A percentile compares a stretch with the other conserved stretches of the same genome.
phyloP scores from a whole-genome alignment of 768 basidiomycete species.

The Coprinopsis sp. region DNA sequence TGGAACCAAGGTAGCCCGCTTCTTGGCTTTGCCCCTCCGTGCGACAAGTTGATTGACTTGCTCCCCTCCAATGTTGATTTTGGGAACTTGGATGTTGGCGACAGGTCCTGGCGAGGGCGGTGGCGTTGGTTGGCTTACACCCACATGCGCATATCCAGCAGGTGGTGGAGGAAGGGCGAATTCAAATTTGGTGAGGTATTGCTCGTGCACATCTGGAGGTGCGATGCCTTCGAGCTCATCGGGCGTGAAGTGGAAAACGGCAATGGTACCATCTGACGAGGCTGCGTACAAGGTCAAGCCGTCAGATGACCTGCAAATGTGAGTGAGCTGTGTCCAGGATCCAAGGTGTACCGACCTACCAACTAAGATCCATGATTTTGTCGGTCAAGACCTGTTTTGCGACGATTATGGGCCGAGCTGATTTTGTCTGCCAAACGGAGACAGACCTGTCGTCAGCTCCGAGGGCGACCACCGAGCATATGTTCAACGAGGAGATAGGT shows the following conservation, averaged over 20 bases:
- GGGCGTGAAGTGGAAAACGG: constrained; percentile 77
- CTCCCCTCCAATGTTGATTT: constrained; percentile 42
- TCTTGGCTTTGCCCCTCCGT: constrained; percentile 62
- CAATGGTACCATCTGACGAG: constrained; percentile 93
- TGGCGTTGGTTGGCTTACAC: constrained; percentile 22
- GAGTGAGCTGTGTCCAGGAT: constrained; percentile 5
- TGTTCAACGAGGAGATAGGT: constrained; percentile 73
- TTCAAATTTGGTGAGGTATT: constrained; percentile 79
- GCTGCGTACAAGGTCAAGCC: constrained; percentile 90
- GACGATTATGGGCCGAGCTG: constrained; percentile 85
- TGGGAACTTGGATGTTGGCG: constrained; percentile 25
- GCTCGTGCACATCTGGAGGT: constrained; percentile 64
- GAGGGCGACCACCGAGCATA: constrained; percentile 88
- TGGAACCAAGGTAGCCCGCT: constrained; percentile 36
- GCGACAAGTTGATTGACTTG: constrained; percentile 71
- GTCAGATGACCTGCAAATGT: constrained; percentile 72
- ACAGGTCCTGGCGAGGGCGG: constrained; percentile 23
- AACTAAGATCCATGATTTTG: constrained; percentile 92
- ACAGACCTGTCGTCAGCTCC: constrained; percentile 92
- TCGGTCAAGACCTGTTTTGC: constrained; percentile 92
- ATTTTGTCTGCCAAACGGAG: constrained; percentile 95
- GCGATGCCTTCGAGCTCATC: constrained; percentile 82
- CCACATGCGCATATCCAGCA: constrained; percentile 63
- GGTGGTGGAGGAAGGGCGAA: constrained; percentile 66
- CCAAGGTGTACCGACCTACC: constrained; percentile 47